Conservation (phyloP, 164 flowering plant species). For the Piper betle region DNA sequence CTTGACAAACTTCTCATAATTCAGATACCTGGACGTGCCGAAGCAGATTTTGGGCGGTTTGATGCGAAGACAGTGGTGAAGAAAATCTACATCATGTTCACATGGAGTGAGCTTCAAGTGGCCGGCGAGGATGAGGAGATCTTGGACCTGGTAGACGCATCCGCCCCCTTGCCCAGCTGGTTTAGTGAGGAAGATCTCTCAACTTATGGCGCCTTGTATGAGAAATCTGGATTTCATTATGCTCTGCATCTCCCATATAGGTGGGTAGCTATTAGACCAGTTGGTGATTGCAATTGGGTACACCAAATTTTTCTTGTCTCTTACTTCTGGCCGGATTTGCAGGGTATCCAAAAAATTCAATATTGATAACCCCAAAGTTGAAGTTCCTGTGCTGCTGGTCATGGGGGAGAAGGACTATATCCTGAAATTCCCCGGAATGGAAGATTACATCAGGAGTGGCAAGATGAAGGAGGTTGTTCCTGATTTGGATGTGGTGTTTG, state of each 20-base stretch:
- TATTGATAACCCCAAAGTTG: constrained; percentile 15
- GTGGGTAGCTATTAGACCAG: not conserved
- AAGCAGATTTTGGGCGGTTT: constrained; percentile 43
- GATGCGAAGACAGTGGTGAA: constrained; percentile 37
- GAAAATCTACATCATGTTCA: constrained; percentile 3
- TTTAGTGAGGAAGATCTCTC: constrained; percentile 42
- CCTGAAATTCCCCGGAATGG: constrained; percentile 34
- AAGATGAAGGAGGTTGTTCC: constrained; percentile 27
- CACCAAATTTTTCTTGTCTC: too few species aligned
- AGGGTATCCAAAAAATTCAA: constrained; percentile 18
- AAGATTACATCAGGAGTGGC: constrained; percentile 26
- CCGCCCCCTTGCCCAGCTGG: constrained; percentile 44
- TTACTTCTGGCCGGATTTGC: not conserved
- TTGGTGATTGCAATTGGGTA: too few species aligned
- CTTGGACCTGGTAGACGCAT: constrained; percentile 44
- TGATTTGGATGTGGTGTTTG: constrained; percentile 23
- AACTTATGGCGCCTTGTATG: constrained; percentile 25
- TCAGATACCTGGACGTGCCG: constrained; percentile 46
- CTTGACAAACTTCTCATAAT: not conserved
- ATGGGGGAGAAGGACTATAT: constrained; percentile 38
- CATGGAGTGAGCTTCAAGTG: constrained; percentile 11
- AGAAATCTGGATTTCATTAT: constrained; percentile 42
- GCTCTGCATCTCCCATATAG: constrained; percentile 46
- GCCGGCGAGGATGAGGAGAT: constrained; percentile 37
- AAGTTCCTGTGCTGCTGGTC: constrained; percentile 28